phyloP scores from a whole-genome alignment of 2,329 filamentous ascomycete genomes.

The Fusarium euwallaceae region DNA sequence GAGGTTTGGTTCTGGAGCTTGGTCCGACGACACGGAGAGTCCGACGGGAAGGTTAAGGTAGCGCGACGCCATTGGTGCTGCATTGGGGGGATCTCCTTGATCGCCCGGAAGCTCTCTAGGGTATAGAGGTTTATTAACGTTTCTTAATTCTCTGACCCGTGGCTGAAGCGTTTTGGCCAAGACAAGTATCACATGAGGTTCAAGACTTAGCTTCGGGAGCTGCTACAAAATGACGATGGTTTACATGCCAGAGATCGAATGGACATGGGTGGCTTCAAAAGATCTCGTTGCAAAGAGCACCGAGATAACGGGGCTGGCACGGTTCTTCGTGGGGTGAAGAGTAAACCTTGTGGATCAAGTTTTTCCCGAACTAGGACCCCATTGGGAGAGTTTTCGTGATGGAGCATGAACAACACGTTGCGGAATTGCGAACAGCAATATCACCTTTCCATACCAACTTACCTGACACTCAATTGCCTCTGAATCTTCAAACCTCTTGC shows the following conservation, averaged over 20 bases:
- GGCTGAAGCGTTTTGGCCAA: neutral
- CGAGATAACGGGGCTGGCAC: neutral
- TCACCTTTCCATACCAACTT: neutral
- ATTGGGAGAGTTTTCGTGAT: constrained; percentile 24
- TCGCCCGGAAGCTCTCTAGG: neutral
- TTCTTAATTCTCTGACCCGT: neutral
- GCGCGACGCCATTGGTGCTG: neutral
- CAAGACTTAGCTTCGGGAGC: neutral
- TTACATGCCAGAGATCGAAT: neutral
- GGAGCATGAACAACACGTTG: constrained; percentile 23
- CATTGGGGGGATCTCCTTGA: neutral
- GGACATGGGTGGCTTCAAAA: neutral
- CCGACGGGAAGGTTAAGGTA: constrained; percentile 14
- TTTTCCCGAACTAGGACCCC: constrained; percentile 41
- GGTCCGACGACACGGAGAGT: constrained; percentile 1
- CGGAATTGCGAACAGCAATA: neutral
- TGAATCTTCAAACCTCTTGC: neutral
- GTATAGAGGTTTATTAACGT: neutral
- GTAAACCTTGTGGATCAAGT: constrained; percentile 42
- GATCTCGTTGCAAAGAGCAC: constrained; percentile 3
- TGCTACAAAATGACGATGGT: neutral
- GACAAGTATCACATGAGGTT: neutral
- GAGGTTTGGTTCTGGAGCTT: neutral
- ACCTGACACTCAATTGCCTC: constrained; percentile 2
- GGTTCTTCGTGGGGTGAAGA: constrained; percentile 20